Base-by-base conservation (phyloP, 192 early-diverging fungal species). In the Coemansia sp. region DNA sequence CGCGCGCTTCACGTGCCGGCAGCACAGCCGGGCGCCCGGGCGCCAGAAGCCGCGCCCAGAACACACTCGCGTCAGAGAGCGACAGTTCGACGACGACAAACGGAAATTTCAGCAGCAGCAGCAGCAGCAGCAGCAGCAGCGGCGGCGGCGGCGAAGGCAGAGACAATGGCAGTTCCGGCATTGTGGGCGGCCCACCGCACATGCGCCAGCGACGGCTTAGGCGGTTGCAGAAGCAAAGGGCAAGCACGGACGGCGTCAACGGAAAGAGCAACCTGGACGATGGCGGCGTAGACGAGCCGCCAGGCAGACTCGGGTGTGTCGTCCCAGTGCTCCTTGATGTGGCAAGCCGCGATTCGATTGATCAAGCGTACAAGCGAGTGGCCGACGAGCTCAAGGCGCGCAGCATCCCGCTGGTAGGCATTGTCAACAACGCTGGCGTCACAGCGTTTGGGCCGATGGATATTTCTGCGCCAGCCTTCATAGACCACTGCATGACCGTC, bases 351-450 rank as follows among this genome's bases (percentile, higher is more conserved):
- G 71, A 73, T 30, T 80, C 76, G 20, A 65, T 85, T 5, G 74
- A 79, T 18, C 67, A 35, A n/a, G 80, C 84, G 6, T 70, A 51
- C 34, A 68, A 46, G 8, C 57, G 39, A 16, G 73, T 85, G 10
- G 30, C 64, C 15, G 65, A 53, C 10, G 62, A 80, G 67, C 68
- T 85, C 59, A 60, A 69, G n/a, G 38, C 43, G 49, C 73, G 71
- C 57, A 52, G 60, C 26, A 71, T 83, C 46, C 80, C 84, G 56
- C 77, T 85, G 38, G 75, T 60, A 2, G 84, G 45, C 10, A 66
- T 83, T 33, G 72, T 85, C 52, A 83, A 83, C 72, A 85, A 85
- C 56, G 84, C 84, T 30, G 84, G 84, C 21, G 74, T 85, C 20
- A 77, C 77, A 4, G 84, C 71, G 36, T 73, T 64, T 53, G 71